Conservation (phyloP, 768 basidiomycete genomes). For the Fomitopsis pulvina region DNA sequence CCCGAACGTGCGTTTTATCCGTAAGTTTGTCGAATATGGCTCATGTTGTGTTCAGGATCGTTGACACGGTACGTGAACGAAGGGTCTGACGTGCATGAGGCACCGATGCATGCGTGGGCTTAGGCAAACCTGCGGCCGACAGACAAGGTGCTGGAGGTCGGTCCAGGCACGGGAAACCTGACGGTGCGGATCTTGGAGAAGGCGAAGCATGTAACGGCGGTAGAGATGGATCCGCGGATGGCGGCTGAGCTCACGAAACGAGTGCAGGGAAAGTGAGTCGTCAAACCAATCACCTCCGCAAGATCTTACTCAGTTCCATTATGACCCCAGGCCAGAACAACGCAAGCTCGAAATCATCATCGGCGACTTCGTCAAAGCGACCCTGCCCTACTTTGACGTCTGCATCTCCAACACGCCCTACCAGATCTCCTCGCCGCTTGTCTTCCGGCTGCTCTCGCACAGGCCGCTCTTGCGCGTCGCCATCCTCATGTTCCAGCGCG, state of each 20-base stretch:
- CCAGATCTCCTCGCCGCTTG: conserved; percentile 96
- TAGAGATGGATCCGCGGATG: conserved; percentile 99
- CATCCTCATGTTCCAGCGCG: conserved; percentile 99
- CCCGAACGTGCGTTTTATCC: conserved; percentile 64
- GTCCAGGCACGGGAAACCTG: conserved; percentile 95
- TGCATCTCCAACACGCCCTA: conserved; percentile 99
- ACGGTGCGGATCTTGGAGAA: conserved; percentile 92
- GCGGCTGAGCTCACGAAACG: conserved; percentile 96
- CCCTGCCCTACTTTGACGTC: conserved; percentile 96
- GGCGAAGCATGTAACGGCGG: conserved; percentile 86
- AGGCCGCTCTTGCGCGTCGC: conserved; percentile 90
- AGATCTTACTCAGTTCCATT: neutral
- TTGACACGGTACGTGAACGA: conserved; percentile 43
- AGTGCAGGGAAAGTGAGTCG: conserved; percentile 92
- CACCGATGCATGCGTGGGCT: neutral
- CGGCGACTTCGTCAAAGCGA: conserved; percentile 98
- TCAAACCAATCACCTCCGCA: neutral
- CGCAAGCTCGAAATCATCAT: conserved; percentile 92
- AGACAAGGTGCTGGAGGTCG: conserved; percentile 95
- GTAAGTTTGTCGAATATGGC: conserved; percentile 1
- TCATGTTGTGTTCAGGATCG: conserved; percentile 36
- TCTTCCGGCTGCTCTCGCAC: conserved; percentile 95
- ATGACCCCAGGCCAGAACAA: conserved; percentile 73
- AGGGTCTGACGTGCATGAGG: neutral
- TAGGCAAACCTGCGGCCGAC: conserved; percentile 90